Percentiles rank a stretch among this genome's conserved stretches.
These are phyloP conservation scores for Wickerhamia fluorescens DNA, from an alignment of 805 yeast species.

Conservation along the genomic window DNA sequence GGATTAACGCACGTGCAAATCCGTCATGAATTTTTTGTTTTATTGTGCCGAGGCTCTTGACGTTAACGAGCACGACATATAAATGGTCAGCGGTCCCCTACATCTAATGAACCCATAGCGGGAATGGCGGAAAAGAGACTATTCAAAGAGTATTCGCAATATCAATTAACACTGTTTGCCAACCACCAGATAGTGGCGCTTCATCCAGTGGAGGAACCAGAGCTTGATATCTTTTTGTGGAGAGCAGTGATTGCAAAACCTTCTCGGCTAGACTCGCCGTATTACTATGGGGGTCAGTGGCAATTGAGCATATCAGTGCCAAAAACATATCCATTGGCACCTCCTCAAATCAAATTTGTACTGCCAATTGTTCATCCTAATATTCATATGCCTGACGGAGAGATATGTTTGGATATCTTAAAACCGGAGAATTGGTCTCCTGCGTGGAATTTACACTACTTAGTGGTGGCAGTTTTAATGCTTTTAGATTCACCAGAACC, in stretches of 20 bases:
- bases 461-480: slow-evolving; percentile 50
- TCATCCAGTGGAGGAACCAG: slow-evolving; percentile 36
- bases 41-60: no score
- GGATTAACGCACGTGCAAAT: no score
- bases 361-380: slow-evolving; percentile 39
- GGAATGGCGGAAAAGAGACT: slow-evolving; percentile 36
- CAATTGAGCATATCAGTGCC: slow-evolving; percentile 40
- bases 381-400: slow-evolving; percentile 44
- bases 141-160: slow-evolving; percentile 31
- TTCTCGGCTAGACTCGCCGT: slow-evolving; percentile 36
- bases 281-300: slow-evolving; percentile 46
- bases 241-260: slow-evolving; percentile 46
- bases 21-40: no score
- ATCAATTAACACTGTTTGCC: slow-evolving; percentile 12
- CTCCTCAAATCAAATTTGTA: slow-evolving; percentile 48
- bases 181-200: slow-evolving; percentile 36
- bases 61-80: no score
- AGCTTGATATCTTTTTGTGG: slow-evolving; percentile 45
- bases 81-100: no score
- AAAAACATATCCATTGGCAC: slow-evolving; percentile 46
- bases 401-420: slow-evolving; percentile 63
- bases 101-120: no score
- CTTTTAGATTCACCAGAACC: slow-evolving; percentile 62
- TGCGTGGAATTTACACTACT: slow-evolving; percentile 56
- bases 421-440: slow-evolving; percentile 61